Evolutionary conservation across 139 green algal genomes (phyloP), one percentile per base, ranked within the genome.

Genomic region (Ostreobium quekettii): DNA sequence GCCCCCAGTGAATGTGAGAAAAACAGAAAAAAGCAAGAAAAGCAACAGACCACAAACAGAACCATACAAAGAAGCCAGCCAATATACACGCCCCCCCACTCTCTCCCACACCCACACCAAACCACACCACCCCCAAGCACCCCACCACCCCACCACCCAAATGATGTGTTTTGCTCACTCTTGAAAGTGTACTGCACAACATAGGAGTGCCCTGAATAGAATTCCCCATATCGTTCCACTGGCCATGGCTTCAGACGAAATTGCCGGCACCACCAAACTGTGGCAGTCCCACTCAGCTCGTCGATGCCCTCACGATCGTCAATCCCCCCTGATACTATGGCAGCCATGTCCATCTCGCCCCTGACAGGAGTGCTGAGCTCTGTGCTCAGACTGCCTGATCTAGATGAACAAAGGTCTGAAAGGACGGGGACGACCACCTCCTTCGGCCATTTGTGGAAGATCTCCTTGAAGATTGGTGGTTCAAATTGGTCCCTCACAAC

Each of bases 391-490:
- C 32, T 7, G 32, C 53, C 42, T n/a, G 61, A 36, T 30, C 11
- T 68, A 6, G 61, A 36, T 68, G 49, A 7, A 3, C 4, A 57
- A 5, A 53, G 22, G 11, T 19, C 30, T 53, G 49, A 36, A 15
- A n/a, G n/a, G n/a, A n/a, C n/a, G n/a, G n/a, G n/a, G n/a, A 36
- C 35, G 35, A 68, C 31, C 5, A 7, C 36, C 31, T 53, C 5
- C 11, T 7, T 38, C 8, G 49, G 37, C 61, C 61, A 68, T 29
- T 53, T 15, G 4, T 68, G 35, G 36, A 68, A 68, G 31, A 19
- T 57, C 7, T 68, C 8, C 35, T 68, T 68, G 61, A 68, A 68
- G 37, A 68, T 48, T 48, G 61, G 61, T n/a, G 35, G 35, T 28
- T 68, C 61, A n/a, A 68, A 36, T 31, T 68, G 49, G 19, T 56